These are phyloP conservation scores for Fusarium bulbicola DNA, from an alignment of 2,329 filamentous ascomycete species.

Conservation along the genomic window DNA sequence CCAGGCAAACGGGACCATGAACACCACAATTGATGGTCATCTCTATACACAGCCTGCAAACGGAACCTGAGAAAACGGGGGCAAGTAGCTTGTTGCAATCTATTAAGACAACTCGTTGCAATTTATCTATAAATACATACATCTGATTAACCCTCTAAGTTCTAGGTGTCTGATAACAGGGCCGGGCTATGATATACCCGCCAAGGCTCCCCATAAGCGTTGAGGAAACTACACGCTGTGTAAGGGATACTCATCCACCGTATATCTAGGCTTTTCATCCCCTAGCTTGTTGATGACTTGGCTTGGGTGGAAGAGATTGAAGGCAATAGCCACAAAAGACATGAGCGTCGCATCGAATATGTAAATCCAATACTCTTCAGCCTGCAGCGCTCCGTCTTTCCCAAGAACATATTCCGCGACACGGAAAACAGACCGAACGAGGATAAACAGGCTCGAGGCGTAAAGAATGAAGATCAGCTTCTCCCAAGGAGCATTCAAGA, in stretches of 20 bases:
- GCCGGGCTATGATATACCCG: not conserved
- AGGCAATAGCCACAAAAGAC: slow-evolving; percentile 38
- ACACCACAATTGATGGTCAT: slow-evolving; percentile 1
- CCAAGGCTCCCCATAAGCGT: too few species aligned
- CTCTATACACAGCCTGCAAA: not conserved
- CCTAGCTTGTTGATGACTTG: slow-evolving; percentile 18
- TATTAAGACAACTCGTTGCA: not conserved
- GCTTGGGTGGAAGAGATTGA: slow-evolving; percentile 38
- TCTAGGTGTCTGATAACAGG: accelerated
- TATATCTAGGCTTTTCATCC: slow-evolving; percentile 10
- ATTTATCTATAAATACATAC: not conserved
- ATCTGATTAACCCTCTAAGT: not conserved
- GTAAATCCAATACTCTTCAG: slow-evolving; percentile 48
- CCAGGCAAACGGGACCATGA: slow-evolving; percentile 16
- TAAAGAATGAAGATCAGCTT: slow-evolving; percentile 41
- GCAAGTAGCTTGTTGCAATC: not conserved
- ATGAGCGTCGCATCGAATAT: slow-evolving; percentile 51
- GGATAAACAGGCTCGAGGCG: slow-evolving; percentile 45
- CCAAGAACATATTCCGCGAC: slow-evolving; percentile 53
- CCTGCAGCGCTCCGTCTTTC: slow-evolving; percentile 44
- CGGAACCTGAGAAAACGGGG: not conserved
- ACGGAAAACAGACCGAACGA: slow-evolving; percentile 53
- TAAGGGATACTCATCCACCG: not conserved
- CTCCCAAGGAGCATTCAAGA: slow-evolving; percentile 43
- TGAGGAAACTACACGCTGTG: not conserved